These are phyloP conservation scores for Eucalyptus pumila DNA, from an alignment of 345 rosid genomes.

Conservation along the genomic window DNA sequence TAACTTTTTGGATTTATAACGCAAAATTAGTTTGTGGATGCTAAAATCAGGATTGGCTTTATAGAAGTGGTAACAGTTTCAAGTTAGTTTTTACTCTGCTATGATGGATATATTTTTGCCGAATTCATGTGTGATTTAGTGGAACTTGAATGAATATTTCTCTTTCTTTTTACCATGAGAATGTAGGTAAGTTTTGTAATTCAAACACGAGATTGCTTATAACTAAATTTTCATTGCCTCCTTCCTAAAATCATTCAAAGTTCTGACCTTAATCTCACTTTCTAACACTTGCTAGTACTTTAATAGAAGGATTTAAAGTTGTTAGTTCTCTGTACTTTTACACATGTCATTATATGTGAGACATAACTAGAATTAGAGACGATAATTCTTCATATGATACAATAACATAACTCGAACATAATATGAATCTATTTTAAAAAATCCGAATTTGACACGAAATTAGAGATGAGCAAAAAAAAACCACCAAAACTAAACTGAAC, in stretches of 20 bases:
- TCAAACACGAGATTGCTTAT: neutral
- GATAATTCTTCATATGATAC: neutral
- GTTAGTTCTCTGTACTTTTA: neutral
- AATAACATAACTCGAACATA: neutral
- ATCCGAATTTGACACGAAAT: neutral
- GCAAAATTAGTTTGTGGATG: neutral
- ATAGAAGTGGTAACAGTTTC: neutral
- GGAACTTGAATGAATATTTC: neutral
- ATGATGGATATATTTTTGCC: neutral
- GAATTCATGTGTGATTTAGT: neutral
- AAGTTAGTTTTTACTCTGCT: neutral
- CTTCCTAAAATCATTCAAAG: neutral
- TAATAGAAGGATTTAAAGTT: neutral
- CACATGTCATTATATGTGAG: neutral
- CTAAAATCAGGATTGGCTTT: neutral
- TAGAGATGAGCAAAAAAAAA: neutral
- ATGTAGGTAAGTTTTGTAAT: neutral
- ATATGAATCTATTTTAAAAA: neutral
- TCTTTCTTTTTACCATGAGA: neutral
- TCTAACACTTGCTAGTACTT: accelerated
- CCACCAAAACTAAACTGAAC: accelerated
- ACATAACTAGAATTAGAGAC: neutral
- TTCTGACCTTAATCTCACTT: accelerated
- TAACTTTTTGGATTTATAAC: neutral
- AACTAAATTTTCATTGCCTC: neutral